Evolutionary conservation across 441 rosid species (phyloP).

Genomic region (Breynia disticha): DNA sequence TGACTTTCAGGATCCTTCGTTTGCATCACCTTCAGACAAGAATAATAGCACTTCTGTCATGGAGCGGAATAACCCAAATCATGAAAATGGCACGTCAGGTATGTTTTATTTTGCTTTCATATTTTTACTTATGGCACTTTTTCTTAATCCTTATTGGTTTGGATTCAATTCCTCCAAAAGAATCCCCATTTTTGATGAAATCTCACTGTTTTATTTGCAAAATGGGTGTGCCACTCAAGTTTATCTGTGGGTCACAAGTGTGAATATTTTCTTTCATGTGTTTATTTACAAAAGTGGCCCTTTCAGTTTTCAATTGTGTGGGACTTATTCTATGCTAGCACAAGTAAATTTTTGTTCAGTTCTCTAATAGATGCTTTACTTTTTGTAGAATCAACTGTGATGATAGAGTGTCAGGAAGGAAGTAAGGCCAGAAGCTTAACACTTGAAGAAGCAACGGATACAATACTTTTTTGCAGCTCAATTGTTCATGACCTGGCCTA

Average conservation of each 20-base stretch:
- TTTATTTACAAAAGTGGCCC: neutral
- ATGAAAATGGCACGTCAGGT: slow-evolving; percentile 49
- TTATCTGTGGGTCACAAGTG: too few species aligned
- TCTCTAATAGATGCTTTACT: slow-evolving; percentile 23
- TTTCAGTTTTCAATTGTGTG: slow-evolving; percentile 2
- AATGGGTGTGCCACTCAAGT: too few species aligned
- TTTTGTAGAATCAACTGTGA: slow-evolving; percentile 58
- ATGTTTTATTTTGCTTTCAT: slow-evolving; percentile 6
- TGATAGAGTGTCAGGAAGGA: slow-evolving; percentile 48
- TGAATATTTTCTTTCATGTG: too few species aligned
- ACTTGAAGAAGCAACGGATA: slow-evolving; percentile 90
- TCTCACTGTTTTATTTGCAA: neutral
- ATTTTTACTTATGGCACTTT: neutral
- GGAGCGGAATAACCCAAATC: slow-evolving; percentile 35
- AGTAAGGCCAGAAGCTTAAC: slow-evolving; percentile 79
- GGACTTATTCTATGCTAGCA: slow-evolving; percentile 7
- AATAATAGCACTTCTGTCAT: slow-evolving; percentile 24
- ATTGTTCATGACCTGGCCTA: slow-evolving; percentile 85
- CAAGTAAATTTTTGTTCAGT: slow-evolving; percentile 7
- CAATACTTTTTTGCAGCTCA: slow-evolving; percentile 93
- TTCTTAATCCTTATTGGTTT: neutral
- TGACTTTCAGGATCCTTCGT: slow-evolving; percentile 36
- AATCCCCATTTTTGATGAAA: neutral
- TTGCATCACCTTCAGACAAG: slow-evolving; percentile 21
- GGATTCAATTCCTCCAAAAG: neutral